Conservation (phyloP, 768 basidiomycete species). For the Calocera cornea region DNA sequence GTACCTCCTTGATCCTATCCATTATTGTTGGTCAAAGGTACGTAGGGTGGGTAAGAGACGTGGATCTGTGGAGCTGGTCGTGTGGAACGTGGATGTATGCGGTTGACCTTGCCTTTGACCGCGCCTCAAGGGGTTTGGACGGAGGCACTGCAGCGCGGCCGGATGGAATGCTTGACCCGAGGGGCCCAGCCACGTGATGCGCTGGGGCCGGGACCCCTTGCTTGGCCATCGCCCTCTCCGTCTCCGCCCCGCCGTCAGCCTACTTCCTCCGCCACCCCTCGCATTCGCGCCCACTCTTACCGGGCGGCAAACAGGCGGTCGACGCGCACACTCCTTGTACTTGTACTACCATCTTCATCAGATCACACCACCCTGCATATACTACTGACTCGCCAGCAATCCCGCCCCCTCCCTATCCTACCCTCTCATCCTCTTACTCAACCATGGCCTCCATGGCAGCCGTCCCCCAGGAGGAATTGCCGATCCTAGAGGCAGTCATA, state of each 20-base stretch:
- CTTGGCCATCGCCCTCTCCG: background rate
- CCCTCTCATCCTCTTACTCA: background rate
- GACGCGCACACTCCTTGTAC: constrained; percentile 8
- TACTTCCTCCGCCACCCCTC: background rate
- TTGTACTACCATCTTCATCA: background rate
- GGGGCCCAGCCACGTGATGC: constrained; percentile 7
- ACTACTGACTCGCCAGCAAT: background rate
- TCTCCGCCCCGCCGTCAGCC: background rate
- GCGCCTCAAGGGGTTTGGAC: background rate
- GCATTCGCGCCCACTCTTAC: background rate
- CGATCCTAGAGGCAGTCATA: constrained; percentile 88
- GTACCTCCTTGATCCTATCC: constrained; percentile 38
- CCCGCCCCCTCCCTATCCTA: background rate
- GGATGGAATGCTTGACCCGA: background rate
- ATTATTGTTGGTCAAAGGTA: constrained; percentile 4
- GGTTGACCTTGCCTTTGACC: background rate
- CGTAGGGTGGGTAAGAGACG: background rate
- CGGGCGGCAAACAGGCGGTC: constrained; percentile 13
- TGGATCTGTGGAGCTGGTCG: background rate
- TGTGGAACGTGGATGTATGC: constrained; percentile 7
- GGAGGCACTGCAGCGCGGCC: background rate
- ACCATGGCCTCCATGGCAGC: background rate
- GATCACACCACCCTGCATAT: background rate
- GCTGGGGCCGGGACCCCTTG: background rate
- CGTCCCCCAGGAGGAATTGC: constrained; percentile 45